Conservation (phyloP, 192 early-diverging fungal genomes). For the Coemansia interrupta region DNA sequence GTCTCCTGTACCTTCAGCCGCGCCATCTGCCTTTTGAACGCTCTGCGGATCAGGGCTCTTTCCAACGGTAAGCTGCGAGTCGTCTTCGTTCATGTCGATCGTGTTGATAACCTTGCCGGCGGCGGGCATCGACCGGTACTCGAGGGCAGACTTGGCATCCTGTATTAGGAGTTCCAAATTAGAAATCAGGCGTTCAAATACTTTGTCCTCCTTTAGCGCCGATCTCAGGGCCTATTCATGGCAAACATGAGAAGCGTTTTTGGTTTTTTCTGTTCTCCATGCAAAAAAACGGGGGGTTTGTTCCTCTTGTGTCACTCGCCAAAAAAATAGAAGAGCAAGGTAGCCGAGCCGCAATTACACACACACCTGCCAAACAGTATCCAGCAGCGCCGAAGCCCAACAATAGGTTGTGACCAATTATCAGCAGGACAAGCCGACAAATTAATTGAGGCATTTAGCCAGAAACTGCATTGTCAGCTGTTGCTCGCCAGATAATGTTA, state of each 20-base stretch:
- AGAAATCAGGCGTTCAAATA: conserved; percentile 55
- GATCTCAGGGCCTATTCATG: conserved; percentile 51
- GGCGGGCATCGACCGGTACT: conserved; percentile 47
- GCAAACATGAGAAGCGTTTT: conserved; percentile 48
- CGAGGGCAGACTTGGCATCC: conserved; percentile 50
- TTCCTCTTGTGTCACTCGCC: not conserved
- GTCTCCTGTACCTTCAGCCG: not conserved
- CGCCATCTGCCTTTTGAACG: conserved; percentile 5
- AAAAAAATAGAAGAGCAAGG: too few species aligned
- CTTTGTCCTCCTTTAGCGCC: conserved; percentile 54
- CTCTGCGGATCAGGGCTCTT: conserved; percentile 8
- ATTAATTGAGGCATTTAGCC: too few species aligned
- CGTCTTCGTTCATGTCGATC: conserved; percentile 42
- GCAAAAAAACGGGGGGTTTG: conserved; percentile 9
- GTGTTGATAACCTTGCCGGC: conserved; percentile 54
- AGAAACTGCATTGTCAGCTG: too few species aligned
- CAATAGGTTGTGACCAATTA: too few species aligned
- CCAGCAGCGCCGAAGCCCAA: too few species aligned
- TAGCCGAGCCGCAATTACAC: too few species aligned
- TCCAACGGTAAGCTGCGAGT: conserved; percentile 36
- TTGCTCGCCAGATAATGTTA: too few species aligned
- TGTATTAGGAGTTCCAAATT: conserved; percentile 55
- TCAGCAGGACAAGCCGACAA: too few species aligned
- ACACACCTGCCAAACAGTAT: too few species aligned
- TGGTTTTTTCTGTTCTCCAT: conserved; percentile 9